These are phyloP conservation scores for Solanum habrochaites DNA, from an alignment of 257 asterid species.

Conservation along the genomic window DNA sequence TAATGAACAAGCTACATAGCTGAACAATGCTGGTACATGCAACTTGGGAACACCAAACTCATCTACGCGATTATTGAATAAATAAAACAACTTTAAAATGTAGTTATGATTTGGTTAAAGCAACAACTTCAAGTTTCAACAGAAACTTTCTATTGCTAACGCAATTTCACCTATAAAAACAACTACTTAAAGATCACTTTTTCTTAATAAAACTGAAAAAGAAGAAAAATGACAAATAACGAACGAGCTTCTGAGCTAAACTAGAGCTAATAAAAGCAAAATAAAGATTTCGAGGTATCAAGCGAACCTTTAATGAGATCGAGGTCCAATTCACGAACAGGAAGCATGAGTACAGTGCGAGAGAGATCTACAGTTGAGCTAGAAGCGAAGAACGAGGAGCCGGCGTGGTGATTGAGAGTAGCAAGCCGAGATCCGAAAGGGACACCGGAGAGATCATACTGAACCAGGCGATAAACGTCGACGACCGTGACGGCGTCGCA, in stretches of 20 bases:
- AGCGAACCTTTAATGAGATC: slow-evolving; percentile 55
- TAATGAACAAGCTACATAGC: background rate
- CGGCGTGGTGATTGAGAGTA: slow-evolving; percentile 89
- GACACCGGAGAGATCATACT: slow-evolving; percentile 79
- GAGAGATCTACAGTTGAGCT: slow-evolving; percentile 53
- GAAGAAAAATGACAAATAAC: background rate
- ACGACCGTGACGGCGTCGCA: slow-evolving; percentile 76
- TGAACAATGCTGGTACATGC: no score
- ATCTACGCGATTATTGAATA: background rate
- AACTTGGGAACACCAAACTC: background rate
- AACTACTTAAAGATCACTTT: background rate
- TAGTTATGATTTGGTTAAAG: background rate
- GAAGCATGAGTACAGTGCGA: slow-evolving; percentile 80
- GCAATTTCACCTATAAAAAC: background rate
- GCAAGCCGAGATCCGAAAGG: slow-evolving; percentile 92
- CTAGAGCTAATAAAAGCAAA: background rate
- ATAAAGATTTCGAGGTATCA: background rate
- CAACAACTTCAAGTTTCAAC: background rate
- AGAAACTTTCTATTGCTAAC: background rate
- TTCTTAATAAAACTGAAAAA: background rate
- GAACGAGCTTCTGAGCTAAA: background rate
- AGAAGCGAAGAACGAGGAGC: slow-evolving; percentile 51
- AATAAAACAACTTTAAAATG: background rate
- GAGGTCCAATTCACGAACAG: slow-evolving; percentile 83
- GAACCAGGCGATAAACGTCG: slow-evolving; percentile 92